phyloP scores from a whole-genome alignment of 108 stramenopile species.

The Conticribra guillardii region DNA sequence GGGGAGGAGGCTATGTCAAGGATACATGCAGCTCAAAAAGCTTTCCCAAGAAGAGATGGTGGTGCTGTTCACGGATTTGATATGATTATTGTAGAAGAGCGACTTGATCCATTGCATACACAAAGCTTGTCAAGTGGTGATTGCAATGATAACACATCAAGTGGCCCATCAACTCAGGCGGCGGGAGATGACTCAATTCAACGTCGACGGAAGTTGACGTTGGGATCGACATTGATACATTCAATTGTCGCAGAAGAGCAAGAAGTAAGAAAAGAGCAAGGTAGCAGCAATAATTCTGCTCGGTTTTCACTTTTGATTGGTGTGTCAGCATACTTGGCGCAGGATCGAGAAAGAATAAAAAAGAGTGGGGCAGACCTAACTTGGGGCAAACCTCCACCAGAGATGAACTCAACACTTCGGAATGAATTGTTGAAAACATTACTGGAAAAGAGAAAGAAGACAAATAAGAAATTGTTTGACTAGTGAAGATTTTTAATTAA shows the following conservation, averaged over 20 bases:
- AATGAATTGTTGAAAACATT: slow-evolving; percentile 50
- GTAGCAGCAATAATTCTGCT: not conserved
- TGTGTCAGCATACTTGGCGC: slow-evolving; percentile 51
- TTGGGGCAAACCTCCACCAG: slow-evolving; percentile 74
- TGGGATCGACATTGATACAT: slow-evolving; percentile 28
- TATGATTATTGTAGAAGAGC: slow-evolving; percentile 66
- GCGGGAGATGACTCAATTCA: slow-evolving; percentile 46
- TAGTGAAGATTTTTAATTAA: too few species aligned
- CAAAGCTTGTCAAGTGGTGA: slow-evolving; percentile 7
- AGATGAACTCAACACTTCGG: slow-evolving; percentile 51
- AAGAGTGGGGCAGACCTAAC: slow-evolving; percentile 64
- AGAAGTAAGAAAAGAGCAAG: not conserved
- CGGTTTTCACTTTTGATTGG: slow-evolving; percentile 64
- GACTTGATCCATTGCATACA: slow-evolving; percentile 24
- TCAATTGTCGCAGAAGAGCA: slow-evolving; percentile 30
- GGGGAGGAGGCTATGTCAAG: slow-evolving; percentile 60
- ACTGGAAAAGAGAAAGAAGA: slow-evolving; percentile 51
- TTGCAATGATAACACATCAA: not conserved
- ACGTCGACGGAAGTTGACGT: slow-evolving; percentile 29
- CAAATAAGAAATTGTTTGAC: slow-evolving; percentile 13
- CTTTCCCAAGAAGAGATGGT: slow-evolving; percentile 41
- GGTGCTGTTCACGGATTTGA: slow-evolving; percentile 58
- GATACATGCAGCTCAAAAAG: slow-evolving; percentile 36
- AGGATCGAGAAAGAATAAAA: slow-evolving; percentile 41
- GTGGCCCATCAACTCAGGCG: slow-evolving; percentile 6